These are phyloP conservation scores for Tardiomyces blankii DNA, from an alignment of 1,139 yeast genomes.

Conservation along the genomic window DNA sequence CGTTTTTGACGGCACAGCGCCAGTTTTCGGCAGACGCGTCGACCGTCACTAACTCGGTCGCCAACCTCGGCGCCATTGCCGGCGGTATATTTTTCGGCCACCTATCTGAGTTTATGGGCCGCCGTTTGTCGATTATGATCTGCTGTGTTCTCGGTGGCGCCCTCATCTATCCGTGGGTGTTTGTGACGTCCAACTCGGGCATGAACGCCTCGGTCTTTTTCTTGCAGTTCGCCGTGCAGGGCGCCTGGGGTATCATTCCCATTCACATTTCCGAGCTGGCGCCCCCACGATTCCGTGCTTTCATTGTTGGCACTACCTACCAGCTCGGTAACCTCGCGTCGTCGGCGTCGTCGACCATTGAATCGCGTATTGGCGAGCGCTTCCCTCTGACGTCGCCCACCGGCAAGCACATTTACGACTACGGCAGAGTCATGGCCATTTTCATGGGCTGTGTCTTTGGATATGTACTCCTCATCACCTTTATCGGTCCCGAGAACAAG, in stretches of 20 bases:
- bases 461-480: conserved; percentile 43
- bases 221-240: conserved; percentile 73
- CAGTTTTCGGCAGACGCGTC: conserved; percentile 38
- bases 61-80: conserved; percentile 56
- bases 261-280: conserved; percentile 67
- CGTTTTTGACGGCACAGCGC: conserved; percentile 45
- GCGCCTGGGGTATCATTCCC: conserved; percentile 84
- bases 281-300: conserved; percentile 66
- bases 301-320: conserved; percentile 64
- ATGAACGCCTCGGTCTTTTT: conserved; percentile 72
- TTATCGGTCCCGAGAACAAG: conserved; percentile 60
- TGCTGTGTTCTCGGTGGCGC: conserved; percentile 63
- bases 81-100: conserved; percentile 62
- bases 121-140: conserved; percentile 44
- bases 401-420: conserved; percentile 30
- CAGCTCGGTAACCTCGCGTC: conserved; percentile 80
- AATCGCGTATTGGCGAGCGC: conserved; percentile 57
- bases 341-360: conserved; percentile 77
- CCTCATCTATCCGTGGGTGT: conserved; percentile 65
- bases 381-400: conserved; percentile 39
- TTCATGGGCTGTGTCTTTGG: conserved; percentile 72
- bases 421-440: conserved; percentile 68
- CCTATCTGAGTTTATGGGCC: conserved; percentile 45
- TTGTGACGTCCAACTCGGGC: conserved; percentile 35
- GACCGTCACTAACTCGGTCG: conserved; percentile 59